These are phyloP conservation scores for Hyphopichia buzzinii DNA, from an alignment of 1,139 yeast species.

Conservation along the genomic window DNA sequence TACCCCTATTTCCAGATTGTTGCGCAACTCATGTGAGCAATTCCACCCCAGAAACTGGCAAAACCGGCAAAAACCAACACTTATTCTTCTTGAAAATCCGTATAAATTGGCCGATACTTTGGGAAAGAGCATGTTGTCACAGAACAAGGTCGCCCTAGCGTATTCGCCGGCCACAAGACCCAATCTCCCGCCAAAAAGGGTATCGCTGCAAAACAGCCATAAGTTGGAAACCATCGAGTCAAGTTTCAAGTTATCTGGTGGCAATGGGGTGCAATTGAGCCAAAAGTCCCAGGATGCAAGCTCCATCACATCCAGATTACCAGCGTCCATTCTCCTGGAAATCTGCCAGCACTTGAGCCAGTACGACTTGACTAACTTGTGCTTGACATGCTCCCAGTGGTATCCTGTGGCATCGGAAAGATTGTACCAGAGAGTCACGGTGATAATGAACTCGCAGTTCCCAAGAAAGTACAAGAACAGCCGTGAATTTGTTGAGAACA, in stretches of 20 bases:
- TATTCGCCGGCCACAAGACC: not conserved
- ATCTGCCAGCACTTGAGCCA: constrained; percentile 28
- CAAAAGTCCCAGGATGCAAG: constrained; percentile 3
- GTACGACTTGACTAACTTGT: constrained; percentile 28
- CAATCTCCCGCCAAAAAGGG: not conserved
- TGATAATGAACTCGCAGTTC: constrained; percentile 29
- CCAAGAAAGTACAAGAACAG: constrained; percentile 22
- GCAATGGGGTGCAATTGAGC: too few relatives aligned
- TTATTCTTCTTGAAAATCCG: too few relatives aligned
- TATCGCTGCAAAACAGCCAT: not conserved
- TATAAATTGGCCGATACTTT: too few relatives aligned
- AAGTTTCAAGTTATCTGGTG: too few relatives aligned
- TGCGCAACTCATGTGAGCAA: too few relatives aligned
- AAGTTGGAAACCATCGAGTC: not conserved
- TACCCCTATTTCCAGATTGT: too few relatives aligned
- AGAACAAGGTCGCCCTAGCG: not conserved
- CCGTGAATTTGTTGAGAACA: constrained; percentile 22
- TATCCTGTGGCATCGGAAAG: constrained; percentile 23
- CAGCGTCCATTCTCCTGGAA: constrained; percentile 11
- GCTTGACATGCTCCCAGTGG: constrained; percentile 22
- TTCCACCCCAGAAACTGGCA: too few relatives aligned
- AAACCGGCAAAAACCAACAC: too few relatives aligned
- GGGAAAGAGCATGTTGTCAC: not conserved
- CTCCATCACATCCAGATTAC: constrained; percentile 11
- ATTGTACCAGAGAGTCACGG: constrained; percentile 32